phyloP scores from a whole-genome alignment of 306 rosid genomes.

The Ochetophila trinervis region DNA sequence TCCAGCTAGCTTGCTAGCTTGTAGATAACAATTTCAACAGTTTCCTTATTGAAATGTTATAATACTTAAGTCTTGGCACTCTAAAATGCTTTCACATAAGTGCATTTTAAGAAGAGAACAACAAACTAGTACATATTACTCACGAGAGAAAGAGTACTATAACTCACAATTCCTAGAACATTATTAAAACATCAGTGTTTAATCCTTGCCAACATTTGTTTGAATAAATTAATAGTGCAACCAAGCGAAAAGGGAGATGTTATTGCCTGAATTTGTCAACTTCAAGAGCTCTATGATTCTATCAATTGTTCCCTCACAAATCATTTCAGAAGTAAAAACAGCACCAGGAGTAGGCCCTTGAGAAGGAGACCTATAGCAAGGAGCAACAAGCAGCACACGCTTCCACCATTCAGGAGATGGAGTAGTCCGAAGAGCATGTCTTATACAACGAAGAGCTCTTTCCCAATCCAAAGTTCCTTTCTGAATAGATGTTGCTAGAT shows the following conservation, averaged over 20 bases:
- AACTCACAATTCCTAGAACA: not conserved
- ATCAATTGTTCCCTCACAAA: conserved; percentile 88
- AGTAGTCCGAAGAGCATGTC: conserved; percentile 87
- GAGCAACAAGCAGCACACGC: conserved; percentile 87
- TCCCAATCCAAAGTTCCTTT: conserved; percentile 99
- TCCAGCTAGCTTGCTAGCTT: not conserved
- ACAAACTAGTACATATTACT: not conserved
- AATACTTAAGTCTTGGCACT: no score
- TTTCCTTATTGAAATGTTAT: no score
- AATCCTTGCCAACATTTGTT: not conserved
- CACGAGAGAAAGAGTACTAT: not conserved
- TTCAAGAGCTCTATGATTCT: conserved; percentile 84
- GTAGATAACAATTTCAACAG: not conserved
- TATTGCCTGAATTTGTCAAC: conserved; percentile 85
- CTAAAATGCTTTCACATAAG: no score
- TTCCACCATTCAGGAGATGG: conserved; percentile 99
- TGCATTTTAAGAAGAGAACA: not conserved
- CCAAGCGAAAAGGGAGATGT: conserved; percentile 18
- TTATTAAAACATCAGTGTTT: not conserved
- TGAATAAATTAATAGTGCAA: not conserved
- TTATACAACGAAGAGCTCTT: conserved; percentile 90
- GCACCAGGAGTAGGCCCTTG: conserved; percentile 87
- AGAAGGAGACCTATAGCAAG: conserved; percentile 65
- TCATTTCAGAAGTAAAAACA: conserved; percentile 94
- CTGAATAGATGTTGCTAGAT: conserved; percentile 74